Base-by-base conservation (phyloP, 2,329 filamentous ascomycete species). In the Fusarium succisae region DNA sequence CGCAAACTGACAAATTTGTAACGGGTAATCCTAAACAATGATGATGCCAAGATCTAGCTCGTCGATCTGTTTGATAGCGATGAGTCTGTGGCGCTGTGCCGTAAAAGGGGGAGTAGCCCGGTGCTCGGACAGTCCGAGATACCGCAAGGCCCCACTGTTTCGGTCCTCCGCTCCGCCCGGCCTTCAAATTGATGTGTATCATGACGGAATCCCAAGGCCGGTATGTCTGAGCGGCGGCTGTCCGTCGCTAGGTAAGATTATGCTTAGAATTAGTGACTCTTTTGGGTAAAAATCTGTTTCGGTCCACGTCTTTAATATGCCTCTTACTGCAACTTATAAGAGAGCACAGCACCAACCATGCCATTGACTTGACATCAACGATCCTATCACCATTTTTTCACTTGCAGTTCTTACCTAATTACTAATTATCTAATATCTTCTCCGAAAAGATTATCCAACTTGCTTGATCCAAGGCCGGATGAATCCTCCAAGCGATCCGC, bases 101-200 rank as follows among this genome's bases (percentile, higher is more conserved):
- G 26, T 26, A 13, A 26, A 14, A 24, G 12, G 22, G 35, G 11
- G 4, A 18, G 9, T 6, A 8, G 4, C 1, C 47, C 64, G 55
- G 66, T 22, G n/a, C 38, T 53, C 66, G 66, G 66, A 68, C 47
- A 22, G 55, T 68, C 66, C 63, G 66, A 68, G 60, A n/a, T 30
- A 22, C 66, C 66, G 66, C n/a, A 43, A 6, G 1, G 30, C 30
- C 39, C 63, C 47, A 11, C 55, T 68, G 8, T 38, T 50, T 68
- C 66, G 63, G 63, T 44, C 28, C 35, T 56, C 41, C 32, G 38
- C 39, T 60, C 44, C 51, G 39, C 54, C 38, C 26, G 14, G 28
- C 17, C 17, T 26, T 28, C 30, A 6, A 8, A 5, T 35, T 9
- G 24, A 41, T 30, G 14, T n/a, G 32, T 32, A 38, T 18, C 24